Conservation (phyloP, 306 rosid species). For the Gillenia trifoliata region DNA sequence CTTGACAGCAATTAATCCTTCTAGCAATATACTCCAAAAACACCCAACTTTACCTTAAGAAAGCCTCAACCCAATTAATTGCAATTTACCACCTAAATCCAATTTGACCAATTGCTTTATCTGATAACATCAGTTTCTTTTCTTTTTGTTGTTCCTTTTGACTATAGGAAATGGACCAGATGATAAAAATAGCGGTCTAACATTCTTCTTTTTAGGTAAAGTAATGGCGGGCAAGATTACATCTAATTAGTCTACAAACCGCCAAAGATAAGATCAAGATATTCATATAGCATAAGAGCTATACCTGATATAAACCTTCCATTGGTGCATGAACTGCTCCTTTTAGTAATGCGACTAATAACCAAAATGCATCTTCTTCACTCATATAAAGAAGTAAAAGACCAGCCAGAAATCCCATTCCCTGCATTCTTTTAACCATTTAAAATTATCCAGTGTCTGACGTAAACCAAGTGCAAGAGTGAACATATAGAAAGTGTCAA, state of each 20-base stretch:
- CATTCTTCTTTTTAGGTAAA: neutral
- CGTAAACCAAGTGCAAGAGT: slow-evolving; percentile 9
- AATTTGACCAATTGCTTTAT: neutral
- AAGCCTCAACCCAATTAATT: too few species aligned
- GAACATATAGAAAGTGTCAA: slow-evolving; percentile 20
- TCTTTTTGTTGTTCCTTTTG: neutral
- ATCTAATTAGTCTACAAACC: neutral
- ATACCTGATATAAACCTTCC: slow-evolving; percentile 95
- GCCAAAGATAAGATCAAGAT: slow-evolving; percentile 3
- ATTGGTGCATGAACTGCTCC: slow-evolving; percentile 99
- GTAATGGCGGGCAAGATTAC: neutral
- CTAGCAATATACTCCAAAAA: too few species aligned
- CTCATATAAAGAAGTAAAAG: slow-evolving; percentile 97
- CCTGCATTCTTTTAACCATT: slow-evolving; percentile 57
- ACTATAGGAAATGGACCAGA: neutral
- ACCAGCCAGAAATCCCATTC: slow-evolving; percentile 98
- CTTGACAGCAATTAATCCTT: too few species aligned
- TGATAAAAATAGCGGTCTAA: neutral
- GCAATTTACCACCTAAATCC: neutral
- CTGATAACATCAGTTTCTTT: neutral
- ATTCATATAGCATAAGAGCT: slow-evolving; percentile 5
- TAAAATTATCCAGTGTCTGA: slow-evolving; percentile 9
- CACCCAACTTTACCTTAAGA: too few species aligned
- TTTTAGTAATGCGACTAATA: slow-evolving; percentile 90
- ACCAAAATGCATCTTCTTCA: slow-evolving; percentile 98